Percentiles rank a stretch among this genome's conserved stretches.
Evolutionary conservation across 2,329 filamentous ascomycete genomes (phyloP).

Genomic region (Byssochlamys sp.): DNA sequence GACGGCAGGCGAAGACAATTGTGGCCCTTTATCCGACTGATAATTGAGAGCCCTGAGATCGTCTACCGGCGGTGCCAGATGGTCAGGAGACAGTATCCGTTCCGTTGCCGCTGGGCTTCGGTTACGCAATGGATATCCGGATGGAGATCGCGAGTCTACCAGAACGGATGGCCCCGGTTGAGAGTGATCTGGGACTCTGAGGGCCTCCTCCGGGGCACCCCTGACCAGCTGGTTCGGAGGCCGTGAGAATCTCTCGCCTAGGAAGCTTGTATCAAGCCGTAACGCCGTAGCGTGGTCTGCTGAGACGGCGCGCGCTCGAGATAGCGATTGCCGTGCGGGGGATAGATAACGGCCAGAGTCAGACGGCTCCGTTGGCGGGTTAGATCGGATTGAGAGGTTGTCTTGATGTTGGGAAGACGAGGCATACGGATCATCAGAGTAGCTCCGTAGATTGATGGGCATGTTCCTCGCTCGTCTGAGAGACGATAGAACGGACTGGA

Average conservation of each 20-base stretch:
- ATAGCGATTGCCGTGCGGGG: slow-evolving; percentile 12
- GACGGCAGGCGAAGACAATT: slow-evolving; percentile 17
- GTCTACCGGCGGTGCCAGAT: slow-evolving; percentile 36
- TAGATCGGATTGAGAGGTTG: slow-evolving; percentile 39
- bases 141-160: slow-evolving; percentile 27
- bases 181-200: slow-evolving; percentile 8
- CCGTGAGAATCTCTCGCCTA: slow-evolving; percentile 12
- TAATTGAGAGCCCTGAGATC: slow-evolving; percentile 31
- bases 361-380: slow-evolving; percentile 27
- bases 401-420: slow-evolving; percentile 39
- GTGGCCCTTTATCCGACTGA: slow-evolving; percentile 11
- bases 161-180: slow-evolving; percentile 12
- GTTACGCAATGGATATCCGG: slow-evolving; percentile 19
- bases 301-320: slow-evolving; percentile 47
- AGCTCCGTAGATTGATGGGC: slow-evolving; percentile 58
- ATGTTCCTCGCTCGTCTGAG: slow-evolving; percentile 71
- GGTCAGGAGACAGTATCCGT: slow-evolving; percentile 25
- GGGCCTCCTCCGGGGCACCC: slow-evolving; percentile 23
- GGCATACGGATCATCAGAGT: slow-evolving; percentile 54
- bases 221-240: slow-evolving; percentile 32
- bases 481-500: slow-evolving; percentile 79
- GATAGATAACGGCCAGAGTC: slow-evolving; percentile 17
- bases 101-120: slow-evolving; percentile 21
- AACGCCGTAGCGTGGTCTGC: slow-evolving; percentile 47
- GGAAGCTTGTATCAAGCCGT: slow-evolving; percentile 33